Evolutionary conservation across 2,329 filamentous ascomycete species (phyloP).

Genomic region (Penicillium sp.): DNA sequence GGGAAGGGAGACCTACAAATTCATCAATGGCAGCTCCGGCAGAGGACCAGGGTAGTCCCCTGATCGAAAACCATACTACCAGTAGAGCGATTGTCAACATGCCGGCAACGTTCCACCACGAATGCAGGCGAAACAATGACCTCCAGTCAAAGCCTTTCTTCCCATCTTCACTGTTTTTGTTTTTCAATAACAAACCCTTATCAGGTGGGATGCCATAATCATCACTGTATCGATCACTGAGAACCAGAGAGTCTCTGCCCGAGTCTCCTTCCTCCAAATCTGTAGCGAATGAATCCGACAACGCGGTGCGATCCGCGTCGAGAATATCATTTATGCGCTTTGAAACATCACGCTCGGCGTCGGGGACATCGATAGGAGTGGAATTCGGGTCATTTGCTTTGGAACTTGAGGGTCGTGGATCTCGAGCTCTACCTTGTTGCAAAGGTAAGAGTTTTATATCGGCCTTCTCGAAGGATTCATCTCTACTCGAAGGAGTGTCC

Average conservation of each 20-base stretch:
- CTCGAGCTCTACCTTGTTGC: background rate
- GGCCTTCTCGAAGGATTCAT: conserved; percentile 12
- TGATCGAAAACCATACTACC: conserved; percentile 19
- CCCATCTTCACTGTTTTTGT: background rate
- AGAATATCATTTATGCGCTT: conserved; percentile 20
- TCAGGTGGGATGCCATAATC: conserved; percentile 17
- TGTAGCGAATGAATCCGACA: conserved; percentile 19
- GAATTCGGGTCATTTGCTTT: background rate
- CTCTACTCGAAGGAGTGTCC: conserved; percentile 9
- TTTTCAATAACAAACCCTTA: conserved; percentile 1
- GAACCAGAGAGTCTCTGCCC: background rate
- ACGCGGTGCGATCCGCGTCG: conserved; percentile 6
- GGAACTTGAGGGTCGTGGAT: background rate
- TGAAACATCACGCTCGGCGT: conserved; percentile 15
- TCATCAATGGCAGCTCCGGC: background rate
- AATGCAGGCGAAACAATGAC: conserved; percentile 11
- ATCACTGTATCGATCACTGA: conserved; percentile 14
- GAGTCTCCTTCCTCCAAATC: conserved; percentile 21
- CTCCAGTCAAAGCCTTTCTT: conserved; percentile 3
- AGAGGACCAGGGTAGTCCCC: conserved; percentile 11
- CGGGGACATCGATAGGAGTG: background rate
- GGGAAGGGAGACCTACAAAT: conserved; percentile 13
- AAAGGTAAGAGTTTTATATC: conserved; percentile 18
- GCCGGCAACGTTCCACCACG: conserved; percentile 21
- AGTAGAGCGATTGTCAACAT: conserved; percentile 12